A percentile compares a stretch with the other conserved stretches of the same genome.
Conservation (phyloP, 192 early-diverging fungal species). For the Lobosporangium transversale region DNA sequence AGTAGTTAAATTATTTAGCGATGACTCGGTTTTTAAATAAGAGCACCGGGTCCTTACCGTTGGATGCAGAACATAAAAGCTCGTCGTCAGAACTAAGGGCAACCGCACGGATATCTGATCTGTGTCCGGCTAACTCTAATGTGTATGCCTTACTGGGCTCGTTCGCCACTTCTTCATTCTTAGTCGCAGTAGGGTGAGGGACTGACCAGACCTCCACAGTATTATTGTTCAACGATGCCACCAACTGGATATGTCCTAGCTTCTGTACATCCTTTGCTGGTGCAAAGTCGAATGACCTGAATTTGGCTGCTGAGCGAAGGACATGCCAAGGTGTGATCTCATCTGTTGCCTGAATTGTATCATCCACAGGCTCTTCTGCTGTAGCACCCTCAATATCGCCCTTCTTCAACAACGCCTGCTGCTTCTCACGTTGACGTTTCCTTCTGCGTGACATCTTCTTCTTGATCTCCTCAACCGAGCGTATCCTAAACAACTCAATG, state of each 20-base stretch:
- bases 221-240: constrained; percentile 87
- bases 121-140: constrained; percentile 89
- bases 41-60: constrained; percentile 55
- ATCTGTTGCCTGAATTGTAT: constrained; percentile 75
- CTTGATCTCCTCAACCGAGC: constrained; percentile 80
- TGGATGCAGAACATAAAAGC: constrained; percentile 87
- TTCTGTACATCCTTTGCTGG: constrained; percentile 62
- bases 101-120: constrained; percentile 89
- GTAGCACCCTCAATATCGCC: constrained; percentile 55
- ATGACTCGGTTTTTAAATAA: no score
- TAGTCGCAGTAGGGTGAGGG: constrained; percentile 63
- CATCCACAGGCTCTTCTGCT: constrained; percentile 54
- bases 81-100: constrained; percentile 92
- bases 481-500: constrained; percentile 86
- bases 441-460: constrained; percentile 85
- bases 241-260: constrained; percentile 60
- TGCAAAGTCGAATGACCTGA: constrained; percentile 83
- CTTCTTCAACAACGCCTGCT: constrained; percentile 58
- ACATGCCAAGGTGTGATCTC: constrained; percentile 78
- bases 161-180: constrained; percentile 70
- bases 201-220: constrained; percentile 81
- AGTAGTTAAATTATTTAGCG: no score
- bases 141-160: constrained; percentile 74
- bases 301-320: constrained; percentile 80
- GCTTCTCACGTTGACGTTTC: constrained; percentile 82